phyloP scores from a whole-genome alignment of 257 asterid genomes.

The Datura wrightii region DNA sequence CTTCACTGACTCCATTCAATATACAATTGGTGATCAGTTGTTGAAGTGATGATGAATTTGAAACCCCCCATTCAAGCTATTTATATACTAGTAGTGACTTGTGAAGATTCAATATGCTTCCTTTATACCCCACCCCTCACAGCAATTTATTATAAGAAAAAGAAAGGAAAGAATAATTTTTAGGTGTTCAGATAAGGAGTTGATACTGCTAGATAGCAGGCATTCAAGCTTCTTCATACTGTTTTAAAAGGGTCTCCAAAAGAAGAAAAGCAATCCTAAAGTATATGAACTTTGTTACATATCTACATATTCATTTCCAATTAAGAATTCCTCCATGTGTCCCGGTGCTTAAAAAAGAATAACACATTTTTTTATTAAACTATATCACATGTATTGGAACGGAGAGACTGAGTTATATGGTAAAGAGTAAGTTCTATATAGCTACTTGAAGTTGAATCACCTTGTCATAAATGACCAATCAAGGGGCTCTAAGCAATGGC shows the following conservation, averaged over 20 bases:
- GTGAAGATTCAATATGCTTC: conserved; percentile 6
- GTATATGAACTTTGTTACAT: neutral
- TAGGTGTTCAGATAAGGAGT: conserved; percentile 10
- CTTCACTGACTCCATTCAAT: conserved; percentile 56
- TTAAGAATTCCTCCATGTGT: too few relatives aligned
- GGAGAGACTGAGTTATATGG: too few relatives aligned
- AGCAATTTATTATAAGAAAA: neutral
- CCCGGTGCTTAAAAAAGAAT: too few relatives aligned
- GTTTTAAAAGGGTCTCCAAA: neutral
- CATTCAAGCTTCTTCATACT: neutral
- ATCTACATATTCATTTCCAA: neutral
- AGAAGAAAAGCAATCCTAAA: neutral
- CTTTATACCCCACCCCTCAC: neutral
- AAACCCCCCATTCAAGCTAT: neutral
- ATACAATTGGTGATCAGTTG: neutral
- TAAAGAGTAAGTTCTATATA: too few relatives aligned
- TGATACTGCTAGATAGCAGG: conserved; percentile 14
- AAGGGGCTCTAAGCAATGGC: too few relatives aligned
- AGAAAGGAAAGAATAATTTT: neutral
- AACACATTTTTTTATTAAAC: too few relatives aligned
- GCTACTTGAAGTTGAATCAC: too few relatives aligned
- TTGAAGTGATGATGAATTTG: conserved; percentile 17
- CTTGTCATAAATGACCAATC: too few relatives aligned
- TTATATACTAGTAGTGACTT: neutral
- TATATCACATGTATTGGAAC: too few relatives aligned